Percentiles rank a stretch among this genome's conserved stretches.
phyloP scores from a whole-genome alignment of 2,329 filamentous ascomycete genomes.

The Xylariaceae sp. region DNA sequence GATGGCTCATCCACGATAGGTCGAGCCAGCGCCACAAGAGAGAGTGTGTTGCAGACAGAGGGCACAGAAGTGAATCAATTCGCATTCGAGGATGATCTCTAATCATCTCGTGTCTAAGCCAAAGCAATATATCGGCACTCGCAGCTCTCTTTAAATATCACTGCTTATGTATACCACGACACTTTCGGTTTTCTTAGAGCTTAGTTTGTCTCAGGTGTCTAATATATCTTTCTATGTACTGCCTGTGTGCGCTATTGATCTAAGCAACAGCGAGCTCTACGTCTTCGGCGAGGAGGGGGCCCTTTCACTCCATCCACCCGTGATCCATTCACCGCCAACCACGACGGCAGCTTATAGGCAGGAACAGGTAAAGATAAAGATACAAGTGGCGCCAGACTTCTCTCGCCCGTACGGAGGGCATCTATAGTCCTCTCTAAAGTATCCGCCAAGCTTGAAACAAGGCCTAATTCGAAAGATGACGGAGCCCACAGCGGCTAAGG shows the following conservation, averaged over 20 bases:
- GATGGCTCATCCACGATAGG: neutral
- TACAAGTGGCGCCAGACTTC: too few species aligned
- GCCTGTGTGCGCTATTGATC: slow-evolving; percentile 1
- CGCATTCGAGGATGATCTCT: slow-evolving; percentile 7
- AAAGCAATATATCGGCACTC: slow-evolving; percentile 1
- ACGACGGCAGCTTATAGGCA: too few species aligned
- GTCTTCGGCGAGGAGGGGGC: slow-evolving; percentile 6
- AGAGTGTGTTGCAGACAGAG: neutral
- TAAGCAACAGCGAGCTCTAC: slow-evolving; percentile 10
- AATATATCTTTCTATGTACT: slow-evolving; percentile 10
- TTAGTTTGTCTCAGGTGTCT: slow-evolving; percentile 2
- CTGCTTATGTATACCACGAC: slow-evolving; percentile 6
- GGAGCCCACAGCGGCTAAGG: too few species aligned
- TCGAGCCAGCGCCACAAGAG: neutral
- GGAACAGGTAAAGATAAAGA: too few species aligned
- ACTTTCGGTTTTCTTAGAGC: neutral
- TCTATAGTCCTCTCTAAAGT: too few species aligned
- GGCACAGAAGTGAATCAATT: neutral
- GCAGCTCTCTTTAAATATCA: neutral
- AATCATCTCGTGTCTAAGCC: slow-evolving; percentile 4
- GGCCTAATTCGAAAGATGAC: too few species aligned
- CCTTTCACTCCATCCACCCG: neutral
- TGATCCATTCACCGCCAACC: neutral
- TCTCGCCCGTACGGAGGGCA: too few species aligned
- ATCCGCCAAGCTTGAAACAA: too few species aligned